phyloP scores from a whole-genome alignment of 768 basidiomycete genomes.

The Neoboletus magnificus region DNA sequence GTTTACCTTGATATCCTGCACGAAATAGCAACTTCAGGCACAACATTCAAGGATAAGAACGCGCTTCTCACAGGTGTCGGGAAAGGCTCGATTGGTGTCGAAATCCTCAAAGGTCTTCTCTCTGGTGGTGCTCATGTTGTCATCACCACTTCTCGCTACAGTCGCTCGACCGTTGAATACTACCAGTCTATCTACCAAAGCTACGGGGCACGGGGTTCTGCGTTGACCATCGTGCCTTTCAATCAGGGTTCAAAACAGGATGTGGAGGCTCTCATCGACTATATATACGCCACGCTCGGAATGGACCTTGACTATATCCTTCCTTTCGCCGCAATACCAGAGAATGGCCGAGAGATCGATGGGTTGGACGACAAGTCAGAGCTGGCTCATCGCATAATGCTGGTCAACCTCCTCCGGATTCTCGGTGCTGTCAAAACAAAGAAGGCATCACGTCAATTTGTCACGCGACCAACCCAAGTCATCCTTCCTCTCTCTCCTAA shows the following conservation, averaged over 20 bases:
- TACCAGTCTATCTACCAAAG: slow-evolving; percentile 98
- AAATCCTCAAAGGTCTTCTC: slow-evolving; percentile 94
- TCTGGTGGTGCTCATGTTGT: slow-evolving; percentile 96
- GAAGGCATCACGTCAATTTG: slow-evolving; percentile 95
- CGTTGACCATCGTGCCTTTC: slow-evolving; percentile 96
- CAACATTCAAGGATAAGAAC: slow-evolving; percentile 99
- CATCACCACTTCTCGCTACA: slow-evolving; percentile 97
- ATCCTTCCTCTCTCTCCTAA: slow-evolving; percentile 97
- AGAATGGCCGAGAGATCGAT: slow-evolving; percentile 98
- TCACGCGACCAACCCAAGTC: slow-evolving; percentile 97
- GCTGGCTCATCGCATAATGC: slow-evolving; percentile 97
- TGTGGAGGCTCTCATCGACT: slow-evolving; percentile 96
- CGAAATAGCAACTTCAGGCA: slow-evolving; percentile 98
- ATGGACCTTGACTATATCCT: slow-evolving; percentile 98
- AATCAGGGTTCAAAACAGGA: slow-evolving; percentile 99
- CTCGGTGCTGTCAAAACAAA: slow-evolving; percentile 97
- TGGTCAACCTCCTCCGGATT: slow-evolving; percentile 93
- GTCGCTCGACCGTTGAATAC: slow-evolving; percentile 92
- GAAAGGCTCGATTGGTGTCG: slow-evolving; percentile 96
- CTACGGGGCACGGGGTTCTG: slow-evolving; percentile 92
- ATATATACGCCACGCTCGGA: slow-evolving; percentile 92
- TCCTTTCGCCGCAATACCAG: slow-evolving; percentile 97
- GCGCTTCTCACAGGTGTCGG: slow-evolving; percentile 97
- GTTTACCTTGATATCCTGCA: slow-evolving; percentile 96
- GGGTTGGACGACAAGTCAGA: slow-evolving; percentile 96